A percentile compares a stretch with the other conserved stretches of the same genome.
phyloP scores from a whole-genome alignment of 1,139 yeast genomes.

The Geotrichum citri-aurantii region DNA sequence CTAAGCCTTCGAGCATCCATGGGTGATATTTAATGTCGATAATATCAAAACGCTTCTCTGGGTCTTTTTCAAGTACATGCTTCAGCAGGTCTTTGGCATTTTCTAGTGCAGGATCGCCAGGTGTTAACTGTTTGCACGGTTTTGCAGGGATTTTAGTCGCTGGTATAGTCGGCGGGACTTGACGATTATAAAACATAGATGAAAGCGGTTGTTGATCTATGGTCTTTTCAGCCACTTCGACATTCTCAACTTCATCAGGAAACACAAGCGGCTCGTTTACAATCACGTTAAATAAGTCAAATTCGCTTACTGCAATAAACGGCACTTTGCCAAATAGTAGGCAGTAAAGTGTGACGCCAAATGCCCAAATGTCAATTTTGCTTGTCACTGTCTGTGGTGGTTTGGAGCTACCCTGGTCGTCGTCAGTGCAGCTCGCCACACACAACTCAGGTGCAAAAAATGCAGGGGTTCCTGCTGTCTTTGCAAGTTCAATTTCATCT shows the following conservation, averaged over 20 bases:
- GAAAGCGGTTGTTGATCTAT: not conserved
- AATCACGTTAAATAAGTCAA: slow-evolving; percentile 78
- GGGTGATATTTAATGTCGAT: slow-evolving; percentile 74
- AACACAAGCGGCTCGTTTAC: slow-evolving; percentile 56
- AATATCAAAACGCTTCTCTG: slow-evolving; percentile 61
- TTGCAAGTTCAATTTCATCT: slow-evolving; percentile 77
- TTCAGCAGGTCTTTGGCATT: slow-evolving; percentile 59
- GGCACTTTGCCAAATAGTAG: slow-evolving; percentile 84
- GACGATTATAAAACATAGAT: slow-evolving; percentile 19
- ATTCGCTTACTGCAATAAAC: slow-evolving; percentile 84
- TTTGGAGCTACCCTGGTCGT: slow-evolving; percentile 12
- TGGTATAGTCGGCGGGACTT: not conserved
- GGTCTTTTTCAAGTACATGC: slow-evolving; percentile 65
- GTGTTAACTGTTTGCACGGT: not conserved
- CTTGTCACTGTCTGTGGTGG: slow-evolving; percentile 44
- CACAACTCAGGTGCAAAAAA: slow-evolving; percentile 77
- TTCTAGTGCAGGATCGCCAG: slow-evolving; percentile 22
- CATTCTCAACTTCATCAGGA: slow-evolving; percentile 41
- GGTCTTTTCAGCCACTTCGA: not conserved
- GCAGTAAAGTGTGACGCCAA: slow-evolving; percentile 90
- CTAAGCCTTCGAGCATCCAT: slow-evolving; percentile 61
- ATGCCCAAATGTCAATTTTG: slow-evolving; percentile 93
- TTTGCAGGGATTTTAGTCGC: not conserved
- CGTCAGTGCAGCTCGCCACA: slow-evolving; percentile 39
- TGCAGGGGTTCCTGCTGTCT: slow-evolving; percentile 89